phyloP scores from a whole-genome alignment of 2,329 filamentous ascomycete genomes.

The Eutypella sp. region DNA sequence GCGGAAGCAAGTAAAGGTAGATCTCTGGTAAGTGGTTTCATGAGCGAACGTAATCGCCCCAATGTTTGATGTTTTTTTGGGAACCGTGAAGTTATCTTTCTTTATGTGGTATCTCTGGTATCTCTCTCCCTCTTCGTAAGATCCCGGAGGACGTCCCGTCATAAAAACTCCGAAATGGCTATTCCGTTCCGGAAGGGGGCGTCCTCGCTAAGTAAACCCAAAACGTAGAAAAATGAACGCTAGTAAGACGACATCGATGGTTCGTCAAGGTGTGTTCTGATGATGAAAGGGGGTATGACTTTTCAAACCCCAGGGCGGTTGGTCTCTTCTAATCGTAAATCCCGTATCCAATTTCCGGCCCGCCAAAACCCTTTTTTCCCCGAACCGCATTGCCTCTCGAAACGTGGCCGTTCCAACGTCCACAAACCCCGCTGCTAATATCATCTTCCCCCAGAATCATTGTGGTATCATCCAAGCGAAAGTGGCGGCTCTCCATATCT shows the following conservation, averaged over 20 bases:
- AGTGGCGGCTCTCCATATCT: constrained; percentile 21
- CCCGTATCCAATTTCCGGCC: constrained; percentile 16
- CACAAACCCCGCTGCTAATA: constrained; percentile 8
- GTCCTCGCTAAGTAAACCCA: constrained; percentile 3
- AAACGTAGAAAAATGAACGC: neutral
- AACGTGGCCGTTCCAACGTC: constrained; percentile 8
- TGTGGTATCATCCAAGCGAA: constrained; percentile 31
- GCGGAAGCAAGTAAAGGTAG: too few species aligned
- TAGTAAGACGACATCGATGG: too few species aligned
- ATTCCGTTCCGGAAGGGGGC: constrained; percentile 19
- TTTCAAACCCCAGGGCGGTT: too few species aligned
- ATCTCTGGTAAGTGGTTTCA: too few species aligned
- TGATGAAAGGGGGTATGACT: too few species aligned
- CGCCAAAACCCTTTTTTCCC: constrained; percentile 11
- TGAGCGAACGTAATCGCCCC: too few species aligned
- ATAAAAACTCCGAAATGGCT: too few species aligned
- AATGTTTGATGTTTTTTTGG: too few species aligned
- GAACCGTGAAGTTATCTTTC: too few species aligned
- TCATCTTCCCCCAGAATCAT: constrained; percentile 6
- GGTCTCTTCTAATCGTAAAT: constrained; percentile 20
- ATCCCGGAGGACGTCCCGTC: too few species aligned
- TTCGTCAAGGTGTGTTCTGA: too few species aligned
- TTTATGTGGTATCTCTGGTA: constrained; percentile 10
- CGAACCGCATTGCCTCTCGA: constrained; percentile 14
- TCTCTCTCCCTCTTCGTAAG: too few species aligned